Evolutionary conservation across 768 basidiomycete genomes (phyloP).

Genomic region (Kwoniella sp.): DNA sequence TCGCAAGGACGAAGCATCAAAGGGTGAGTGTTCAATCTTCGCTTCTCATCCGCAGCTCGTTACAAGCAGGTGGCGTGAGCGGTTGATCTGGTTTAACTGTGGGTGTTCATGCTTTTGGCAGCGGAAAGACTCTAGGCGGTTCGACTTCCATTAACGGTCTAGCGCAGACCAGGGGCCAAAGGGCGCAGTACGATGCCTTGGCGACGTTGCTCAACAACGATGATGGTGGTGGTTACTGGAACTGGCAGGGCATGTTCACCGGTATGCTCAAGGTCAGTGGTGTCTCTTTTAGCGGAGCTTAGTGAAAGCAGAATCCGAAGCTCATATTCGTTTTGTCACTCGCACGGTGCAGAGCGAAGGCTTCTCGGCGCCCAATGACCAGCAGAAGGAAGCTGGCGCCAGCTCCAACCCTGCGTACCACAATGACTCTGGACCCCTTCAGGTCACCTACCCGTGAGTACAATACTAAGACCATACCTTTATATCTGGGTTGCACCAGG

Average conservation of each 20-base stretch:
- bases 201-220: constrained; percentile 53
- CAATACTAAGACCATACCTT: background rate
- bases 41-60: background rate
- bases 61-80: background rate
- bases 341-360: constrained; percentile 39
- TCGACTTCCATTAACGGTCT: constrained; percentile 54
- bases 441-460: constrained; percentile 59
- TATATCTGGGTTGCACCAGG: no score
- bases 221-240: constrained; percentile 55
- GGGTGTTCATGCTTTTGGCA: constrained; percentile 4
- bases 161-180: constrained; percentile 32
- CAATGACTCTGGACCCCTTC: constrained; percentile 63
- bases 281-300: background rate
- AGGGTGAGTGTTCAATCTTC: constrained; percentile 9
- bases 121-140: constrained; percentile 53
- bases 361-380: constrained; percentile 41
- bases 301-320: no score
- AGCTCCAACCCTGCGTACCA: constrained; percentile 61
- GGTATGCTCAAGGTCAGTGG: constrained; percentile 55
- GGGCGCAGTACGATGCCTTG: constrained; percentile 30
- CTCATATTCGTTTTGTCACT: background rate
- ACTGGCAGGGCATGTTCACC: constrained; percentile 56
- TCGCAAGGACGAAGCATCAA: constrained; percentile 25
- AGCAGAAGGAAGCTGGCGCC: constrained; percentile 50
- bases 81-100: background rate